Conservation (phyloP, 2,329 filamentous ascomycete species). For the Cercospora nicotianae region DNA sequence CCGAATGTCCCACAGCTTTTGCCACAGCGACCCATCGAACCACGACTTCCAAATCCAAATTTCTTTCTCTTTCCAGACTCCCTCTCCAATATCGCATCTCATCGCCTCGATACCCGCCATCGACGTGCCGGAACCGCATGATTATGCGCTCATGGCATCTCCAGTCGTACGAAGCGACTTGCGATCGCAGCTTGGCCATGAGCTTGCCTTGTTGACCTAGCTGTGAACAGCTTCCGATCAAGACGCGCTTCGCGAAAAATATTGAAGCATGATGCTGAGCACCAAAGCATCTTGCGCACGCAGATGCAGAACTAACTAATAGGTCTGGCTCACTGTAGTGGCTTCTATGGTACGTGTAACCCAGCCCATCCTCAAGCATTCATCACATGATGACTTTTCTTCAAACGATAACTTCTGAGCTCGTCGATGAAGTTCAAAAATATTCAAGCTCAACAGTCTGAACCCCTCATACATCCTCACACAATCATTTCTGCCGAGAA, state of each 20-base stretch:
- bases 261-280: not conserved
- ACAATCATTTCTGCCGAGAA: not conserved
- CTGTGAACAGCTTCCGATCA: not conserved
- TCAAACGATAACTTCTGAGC: slow-evolving; percentile 44
- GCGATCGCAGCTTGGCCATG: not conserved
- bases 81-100: not conserved
- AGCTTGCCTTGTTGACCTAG: not conserved
- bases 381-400: slow-evolving; percentile 31
- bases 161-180: not conserved
- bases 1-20: not conserved
- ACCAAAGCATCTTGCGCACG: not conserved
- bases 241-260: not conserved
- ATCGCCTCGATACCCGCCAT: not conserved
- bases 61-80: slow-evolving; percentile 3
- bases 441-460: slow-evolving; percentile 59
- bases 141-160: not conserved
- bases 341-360: not conserved
- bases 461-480: slow-evolving; percentile 26
- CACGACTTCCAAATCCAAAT: slow-evolving; percentile 5
- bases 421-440: slow-evolving; percentile 37
- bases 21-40: not conserved
- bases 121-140: not conserved
- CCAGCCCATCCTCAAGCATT: slow-evolving; percentile 5
- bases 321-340: not conserved
- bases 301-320: not conserved